Base-by-base conservation (phyloP, 1,284 basidiomycete genomes). In the Cryptococcus floricola region DNA sequence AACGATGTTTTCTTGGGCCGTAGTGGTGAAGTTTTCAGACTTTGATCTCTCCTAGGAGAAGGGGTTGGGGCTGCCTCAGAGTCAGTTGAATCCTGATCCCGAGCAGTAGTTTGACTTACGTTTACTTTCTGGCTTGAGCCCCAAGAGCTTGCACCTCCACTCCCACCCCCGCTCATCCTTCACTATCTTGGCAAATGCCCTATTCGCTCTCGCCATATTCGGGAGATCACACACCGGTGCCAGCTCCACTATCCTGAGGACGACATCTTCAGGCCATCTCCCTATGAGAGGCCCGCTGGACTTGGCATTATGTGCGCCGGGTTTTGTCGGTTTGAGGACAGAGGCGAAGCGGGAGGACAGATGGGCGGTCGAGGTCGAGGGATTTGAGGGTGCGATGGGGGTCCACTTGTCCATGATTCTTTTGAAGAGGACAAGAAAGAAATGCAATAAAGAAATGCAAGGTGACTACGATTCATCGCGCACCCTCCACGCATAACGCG, bases 121-220 rank as follows among this genome's bases (percentile, higher is more conserved):
- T 19, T 18, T 46, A 25, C 31, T n/a, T 19, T 57, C 59, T 12
- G 55, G 48, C 51, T 60, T 65, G 48, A 86, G 68, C 0, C 80
- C 82, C 18, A 92, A 80, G 4, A 82, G 80, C 14, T 76, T 75
- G 83, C 88, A 91, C 51, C 86, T 80, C 4, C 71, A 68, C 66
- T 87, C 81, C 92, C 92, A 95, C 9, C 89, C 77, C 4, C 78
- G 76, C 54, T 94, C 90, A 58, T 88, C 84, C n/a, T 80, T 76
- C 1, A 83, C 81, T n/a, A 93, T 77, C 10, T 80, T 78, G 4
- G 84, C 81, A 37, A 88, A 80, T 31, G 87, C 83, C 52, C 84
- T 82, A 55, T 82, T 88, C 38, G 80, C 81, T 41, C 84, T 81
- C 10, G 87, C 84, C 66, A 93, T 89, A 2, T 83, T 80, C 1